A percentile compares a stretch with the other conserved stretches of the same genome.
phyloP scores from a whole-genome alignment of 805 yeast species.

The Brettanomyces anomalus region DNA sequence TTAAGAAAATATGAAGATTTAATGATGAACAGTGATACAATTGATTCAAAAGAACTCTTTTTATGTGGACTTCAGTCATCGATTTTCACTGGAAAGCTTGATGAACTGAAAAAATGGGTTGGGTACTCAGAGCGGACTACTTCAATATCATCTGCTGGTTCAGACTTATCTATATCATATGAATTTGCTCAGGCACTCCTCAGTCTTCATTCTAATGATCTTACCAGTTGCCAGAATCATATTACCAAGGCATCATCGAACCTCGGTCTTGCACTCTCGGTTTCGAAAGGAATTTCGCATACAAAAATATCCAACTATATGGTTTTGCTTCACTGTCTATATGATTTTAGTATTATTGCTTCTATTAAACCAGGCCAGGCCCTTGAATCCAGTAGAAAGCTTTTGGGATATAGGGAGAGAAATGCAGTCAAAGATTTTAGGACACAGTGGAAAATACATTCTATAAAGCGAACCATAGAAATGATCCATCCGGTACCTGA shows the following conservation, averaged over 20 bases:
- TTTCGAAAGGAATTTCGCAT: conserved; percentile 40
- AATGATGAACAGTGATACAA: conserved; percentile 10
- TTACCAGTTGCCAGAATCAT: conserved; percentile 27
- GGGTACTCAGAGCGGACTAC: conserved; percentile 33
- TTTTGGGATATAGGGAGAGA: conserved; percentile 14
- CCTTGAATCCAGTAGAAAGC: conserved; percentile 9
- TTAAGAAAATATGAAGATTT: conserved; percentile 28
- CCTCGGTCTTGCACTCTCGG: conserved; percentile 52
- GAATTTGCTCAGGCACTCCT: conserved; percentile 58
- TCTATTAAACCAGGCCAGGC: conserved; percentile 8
- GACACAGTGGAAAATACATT: conserved; percentile 36
- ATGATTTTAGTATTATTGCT: conserved; percentile 43
- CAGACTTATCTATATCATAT: conserved; percentile 45
- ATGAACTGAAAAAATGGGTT: conserved; percentile 50
- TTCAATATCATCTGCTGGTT: conserved; percentile 34
- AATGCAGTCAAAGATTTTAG: conserved; percentile 30
- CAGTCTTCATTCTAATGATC: conserved; percentile 30
- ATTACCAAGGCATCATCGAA: conserved; percentile 43
- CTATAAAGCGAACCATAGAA: conserved; percentile 32
- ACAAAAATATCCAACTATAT: conserved; percentile 39
- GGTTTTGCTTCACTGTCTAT: conserved; percentile 50
- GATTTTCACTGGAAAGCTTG: conserved; percentile 49
- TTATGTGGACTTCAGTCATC: conserved; percentile 70
- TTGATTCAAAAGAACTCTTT: conserved; percentile 47
- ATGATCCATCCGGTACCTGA: conserved; percentile 17